These are phyloP conservation scores for Erysimum pusillum DNA, from an alignment of 441 rosid genomes.

Conservation along the genomic window DNA sequence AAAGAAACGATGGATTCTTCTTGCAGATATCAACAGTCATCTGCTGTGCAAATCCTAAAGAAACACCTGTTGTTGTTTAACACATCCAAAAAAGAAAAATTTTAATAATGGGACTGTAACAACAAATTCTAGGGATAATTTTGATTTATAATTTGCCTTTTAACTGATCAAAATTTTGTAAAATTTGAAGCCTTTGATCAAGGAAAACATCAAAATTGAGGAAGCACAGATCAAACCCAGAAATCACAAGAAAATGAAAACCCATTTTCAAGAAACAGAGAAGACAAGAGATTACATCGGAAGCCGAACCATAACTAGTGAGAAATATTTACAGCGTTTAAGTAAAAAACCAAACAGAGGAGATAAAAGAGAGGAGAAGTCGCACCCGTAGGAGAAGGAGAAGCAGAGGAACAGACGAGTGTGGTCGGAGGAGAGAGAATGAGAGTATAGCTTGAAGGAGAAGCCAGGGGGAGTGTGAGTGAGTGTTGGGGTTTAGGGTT, in stretches of 20 bases:
- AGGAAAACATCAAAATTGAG: not conserved
- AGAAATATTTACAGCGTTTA: not conserved
- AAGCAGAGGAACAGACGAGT: slow-evolving; percentile 38
- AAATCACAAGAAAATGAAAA: slow-evolving; percentile 7
- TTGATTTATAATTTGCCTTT: not conserved
- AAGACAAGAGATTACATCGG: slow-evolving; percentile 13
- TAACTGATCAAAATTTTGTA: slow-evolving; percentile 15
- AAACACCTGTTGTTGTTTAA: slow-evolving; percentile 49
- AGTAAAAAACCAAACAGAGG: not conserved
- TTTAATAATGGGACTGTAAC: slow-evolving; percentile 10
- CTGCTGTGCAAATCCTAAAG: slow-evolving; percentile 52
- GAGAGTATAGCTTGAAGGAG: slow-evolving; percentile 49
- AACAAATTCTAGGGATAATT: slow-evolving; percentile 32
- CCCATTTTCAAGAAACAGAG: slow-evolving; percentile 23
- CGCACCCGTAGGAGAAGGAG: slow-evolving; percentile 35
- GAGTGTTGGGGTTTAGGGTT: slow-evolving; percentile 37
- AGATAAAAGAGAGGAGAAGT: slow-evolving; percentile 7
- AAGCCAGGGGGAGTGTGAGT: slow-evolving; percentile 37
- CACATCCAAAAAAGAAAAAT: not conserved
- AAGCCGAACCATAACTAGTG: slow-evolving; percentile 8
- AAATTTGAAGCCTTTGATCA: not conserved
- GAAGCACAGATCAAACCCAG: not conserved
- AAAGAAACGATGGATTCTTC: slow-evolving; percentile 55
- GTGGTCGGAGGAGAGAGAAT: slow-evolving; percentile 39
- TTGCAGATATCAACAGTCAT: slow-evolving; percentile 70